phyloP scores from a whole-genome alignment of 805 yeast genomes.

The Candida sanyiensis region DNA sequence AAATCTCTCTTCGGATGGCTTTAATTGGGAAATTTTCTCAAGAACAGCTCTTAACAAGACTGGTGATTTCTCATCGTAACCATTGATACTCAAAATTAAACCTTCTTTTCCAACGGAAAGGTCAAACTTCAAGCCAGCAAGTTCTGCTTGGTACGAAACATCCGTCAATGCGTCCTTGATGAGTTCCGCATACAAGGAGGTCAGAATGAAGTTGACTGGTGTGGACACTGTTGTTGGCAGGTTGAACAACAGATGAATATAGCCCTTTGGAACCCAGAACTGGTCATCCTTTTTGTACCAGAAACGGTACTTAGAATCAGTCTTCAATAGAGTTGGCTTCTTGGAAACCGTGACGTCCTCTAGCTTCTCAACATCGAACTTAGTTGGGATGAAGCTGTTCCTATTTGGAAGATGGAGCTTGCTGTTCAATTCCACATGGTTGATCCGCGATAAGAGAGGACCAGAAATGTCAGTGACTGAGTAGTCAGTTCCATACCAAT shows the following conservation, averaged over 20 bases:
- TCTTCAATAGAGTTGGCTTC: conserved; percentile 58
- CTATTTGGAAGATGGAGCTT: conserved; percentile 56
- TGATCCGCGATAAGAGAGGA: conserved; percentile 32
- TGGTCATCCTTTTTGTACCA: conserved; percentile 93
- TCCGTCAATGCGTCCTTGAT: conserved; percentile 73
- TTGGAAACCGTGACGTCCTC: conserved; percentile 32
- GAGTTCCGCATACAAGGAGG: conserved; percentile 62
- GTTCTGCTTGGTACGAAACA: conserved; percentile 72
- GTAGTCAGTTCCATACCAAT: conserved; percentile 91
- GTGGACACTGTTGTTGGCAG: conserved; percentile 57
- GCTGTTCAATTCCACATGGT: conserved; percentile 26
- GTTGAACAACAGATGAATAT: conserved; percentile 57
- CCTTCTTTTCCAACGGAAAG: conserved; percentile 66
- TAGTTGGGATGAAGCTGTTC: conserved; percentile 79
- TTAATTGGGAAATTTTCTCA: conserved; percentile 44
- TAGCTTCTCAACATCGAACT: conserved; percentile 55
- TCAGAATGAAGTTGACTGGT: conserved; percentile 50
- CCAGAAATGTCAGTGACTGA: conserved; percentile 39
- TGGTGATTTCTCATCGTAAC: conserved; percentile 78
- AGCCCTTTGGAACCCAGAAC: conserved; percentile 83
- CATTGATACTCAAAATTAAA: conserved; percentile 57
- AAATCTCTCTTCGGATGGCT: conserved; percentile 53
- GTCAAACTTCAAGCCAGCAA: conserved; percentile 66
- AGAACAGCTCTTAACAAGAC: conserved; percentile 58
- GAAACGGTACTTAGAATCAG: conserved; percentile 46